These are phyloP conservation scores for Aristolochia fimbriata DNA, from an alignment of 164 flowering plant species.

Conservation along the genomic window DNA sequence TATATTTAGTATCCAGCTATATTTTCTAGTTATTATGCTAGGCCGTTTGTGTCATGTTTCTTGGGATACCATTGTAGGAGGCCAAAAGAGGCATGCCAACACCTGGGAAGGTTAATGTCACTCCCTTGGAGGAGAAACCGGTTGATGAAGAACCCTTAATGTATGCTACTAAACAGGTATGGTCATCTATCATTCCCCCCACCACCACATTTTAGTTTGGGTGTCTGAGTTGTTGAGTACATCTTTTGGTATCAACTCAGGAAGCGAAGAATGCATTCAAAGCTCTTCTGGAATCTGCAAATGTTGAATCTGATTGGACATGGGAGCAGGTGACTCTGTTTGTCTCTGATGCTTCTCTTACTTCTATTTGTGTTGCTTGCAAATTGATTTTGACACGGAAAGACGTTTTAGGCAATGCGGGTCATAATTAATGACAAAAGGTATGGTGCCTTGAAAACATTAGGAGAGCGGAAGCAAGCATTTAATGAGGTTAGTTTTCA, in stretches of 20 bases:
- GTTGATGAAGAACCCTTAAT: slow-evolving; percentile 66
- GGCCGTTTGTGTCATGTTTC: no score
- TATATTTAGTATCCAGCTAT: no score
- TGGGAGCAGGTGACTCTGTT: slow-evolving; percentile 81
- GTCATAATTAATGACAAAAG: slow-evolving; percentile 87
- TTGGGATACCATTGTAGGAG: slow-evolving; percentile 32
- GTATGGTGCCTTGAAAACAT: slow-evolving; percentile 89
- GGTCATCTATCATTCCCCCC: not conserved
- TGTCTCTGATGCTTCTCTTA: not conserved
- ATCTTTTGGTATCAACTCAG: slow-evolving; percentile 21
- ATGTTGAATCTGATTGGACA: slow-evolving; percentile 90
- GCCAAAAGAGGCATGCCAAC: slow-evolving; percentile 56
- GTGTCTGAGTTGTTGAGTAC: not conserved
- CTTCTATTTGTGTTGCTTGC: not conserved
- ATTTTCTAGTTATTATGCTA: no score
- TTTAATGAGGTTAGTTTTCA: slow-evolving; percentile 69
- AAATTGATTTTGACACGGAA: not conserved
- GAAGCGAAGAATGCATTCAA: slow-evolving; percentile 96
- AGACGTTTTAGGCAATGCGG: slow-evolving; percentile 61
- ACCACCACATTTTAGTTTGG: not conserved
- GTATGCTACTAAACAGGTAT: slow-evolving; percentile 80
- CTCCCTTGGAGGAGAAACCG: slow-evolving; percentile 59
- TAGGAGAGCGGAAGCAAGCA: slow-evolving; percentile 96
- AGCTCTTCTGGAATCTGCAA: slow-evolving; percentile 76
- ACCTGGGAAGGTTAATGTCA: slow-evolving; percentile 55